Evolutionary conservation across 83 land plant species (phyloP).

Genomic region (Isoetes engelmannii): DNA sequence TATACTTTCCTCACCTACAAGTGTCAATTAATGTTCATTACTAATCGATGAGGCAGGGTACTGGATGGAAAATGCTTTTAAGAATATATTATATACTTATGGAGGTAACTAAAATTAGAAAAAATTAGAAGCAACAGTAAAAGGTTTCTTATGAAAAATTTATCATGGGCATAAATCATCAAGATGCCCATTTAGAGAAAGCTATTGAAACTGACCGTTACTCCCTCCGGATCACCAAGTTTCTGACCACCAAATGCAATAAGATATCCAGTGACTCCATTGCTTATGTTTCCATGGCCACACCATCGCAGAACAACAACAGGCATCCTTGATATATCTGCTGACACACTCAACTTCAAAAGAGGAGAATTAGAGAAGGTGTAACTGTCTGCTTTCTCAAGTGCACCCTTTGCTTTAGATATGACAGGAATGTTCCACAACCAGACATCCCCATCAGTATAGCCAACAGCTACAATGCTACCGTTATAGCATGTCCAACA

Average conservation of each 20-base stretch:
- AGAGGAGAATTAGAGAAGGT: slow-evolving; percentile 27
- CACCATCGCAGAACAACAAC: slow-evolving; percentile 58
- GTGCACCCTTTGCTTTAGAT: slow-evolving; percentile 20
- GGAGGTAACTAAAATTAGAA: no score
- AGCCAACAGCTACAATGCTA: slow-evolving; percentile 54
- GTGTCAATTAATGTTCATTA: no score
- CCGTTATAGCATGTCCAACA: slow-evolving; percentile 61
- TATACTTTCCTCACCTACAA: no score
- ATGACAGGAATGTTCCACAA: slow-evolving; percentile 43
- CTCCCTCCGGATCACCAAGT: slow-evolving; percentile 61
- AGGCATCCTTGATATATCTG: slow-evolving; percentile 51
- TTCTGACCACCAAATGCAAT: slow-evolving; percentile 73
- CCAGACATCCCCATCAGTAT: slow-evolving; percentile 63
- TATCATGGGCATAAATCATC: neutral
- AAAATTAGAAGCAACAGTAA: no score
- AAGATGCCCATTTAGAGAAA: neutral
- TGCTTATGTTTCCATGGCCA: slow-evolving; percentile 19
- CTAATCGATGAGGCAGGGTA: no score
- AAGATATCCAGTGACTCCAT: slow-evolving; percentile 40
- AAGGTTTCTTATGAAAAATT: no score
- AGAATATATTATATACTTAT: no score
- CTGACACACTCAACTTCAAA: slow-evolving; percentile 52
- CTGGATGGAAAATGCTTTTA: no score
- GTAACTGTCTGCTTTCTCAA: slow-evolving; percentile 12
- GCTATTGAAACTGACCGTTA: slow-evolving; percentile 38